phyloP scores from a whole-genome alignment of 768 basidiomycete species.

The Termitomyces sp. region DNA sequence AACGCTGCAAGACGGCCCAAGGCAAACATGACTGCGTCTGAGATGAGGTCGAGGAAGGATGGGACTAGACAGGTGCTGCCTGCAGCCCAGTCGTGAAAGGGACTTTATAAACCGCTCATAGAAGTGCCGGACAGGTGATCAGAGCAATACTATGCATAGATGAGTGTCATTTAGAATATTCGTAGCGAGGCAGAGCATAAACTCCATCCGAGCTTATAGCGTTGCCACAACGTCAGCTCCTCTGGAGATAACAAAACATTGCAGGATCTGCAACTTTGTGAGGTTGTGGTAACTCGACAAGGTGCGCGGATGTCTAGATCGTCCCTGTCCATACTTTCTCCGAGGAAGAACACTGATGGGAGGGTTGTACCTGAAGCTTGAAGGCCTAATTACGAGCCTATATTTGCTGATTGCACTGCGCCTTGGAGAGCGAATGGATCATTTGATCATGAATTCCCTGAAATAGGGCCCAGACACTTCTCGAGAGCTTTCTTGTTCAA shows the following conservation, averaged over 20 bases:
- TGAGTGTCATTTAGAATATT: slow-evolving; percentile 8
- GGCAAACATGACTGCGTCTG: background rate
- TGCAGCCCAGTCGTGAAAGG: background rate
- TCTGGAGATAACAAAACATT: slow-evolving; percentile 1
- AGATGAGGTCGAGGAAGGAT: background rate
- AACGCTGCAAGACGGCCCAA: slow-evolving; percentile 1
- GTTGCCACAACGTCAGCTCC: slow-evolving; percentile 1
- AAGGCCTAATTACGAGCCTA: background rate
- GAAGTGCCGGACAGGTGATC: slow-evolving; percentile 8
- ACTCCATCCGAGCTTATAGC: background rate
- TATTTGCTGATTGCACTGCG: background rate
- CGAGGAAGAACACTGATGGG: slow-evolving; percentile 9
- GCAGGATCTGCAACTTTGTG: background rate
- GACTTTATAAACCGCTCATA: slow-evolving; percentile 7
- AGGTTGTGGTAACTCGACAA: slow-evolving; percentile 2
- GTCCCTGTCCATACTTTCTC: slow-evolving; percentile 4
- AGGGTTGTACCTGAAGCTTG: background rate
- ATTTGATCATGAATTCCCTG: too few relatives aligned
- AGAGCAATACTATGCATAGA: slow-evolving; percentile 8
- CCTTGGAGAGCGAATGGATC: background rate
- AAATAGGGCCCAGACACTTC: background rate
- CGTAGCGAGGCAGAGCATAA: slow-evolving; percentile 10
- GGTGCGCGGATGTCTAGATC: slow-evolving; percentile 24
- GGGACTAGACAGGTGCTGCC: background rate
- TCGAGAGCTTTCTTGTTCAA: background rate